Base-by-base conservation (phyloP, 2,329 filamentous ascomycete genomes). In the Clonostachys byssicola region DNA sequence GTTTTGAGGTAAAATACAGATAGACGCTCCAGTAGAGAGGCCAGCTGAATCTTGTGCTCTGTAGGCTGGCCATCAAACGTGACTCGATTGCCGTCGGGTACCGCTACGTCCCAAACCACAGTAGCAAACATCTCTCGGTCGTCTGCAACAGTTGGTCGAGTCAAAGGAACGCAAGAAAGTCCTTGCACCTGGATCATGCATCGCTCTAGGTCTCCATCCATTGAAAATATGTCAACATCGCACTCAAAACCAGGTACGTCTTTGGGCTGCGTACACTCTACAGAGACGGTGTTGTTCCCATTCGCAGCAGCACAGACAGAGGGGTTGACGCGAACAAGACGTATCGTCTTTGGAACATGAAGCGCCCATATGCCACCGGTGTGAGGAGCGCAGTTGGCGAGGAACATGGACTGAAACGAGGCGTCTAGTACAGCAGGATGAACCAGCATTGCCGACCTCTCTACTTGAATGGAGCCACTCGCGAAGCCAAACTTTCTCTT, bases 351-450 rank as follows among this genome's bases (percentile, higher is more conserved):
- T 2, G 63, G 63, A 6, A 68, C 48, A 44, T 62, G 56, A 12
- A 61, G 47, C 5, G 57, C 47, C 51, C 59, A 60, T 8, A 68
- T 52, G 12, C 57, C 51, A 3, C 56, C 60, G 46, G 63, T 59
- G 1, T 52, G 56, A 3, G 66, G 66, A 16, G 48, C 52, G 17
- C 54, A 51, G 46, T 53, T 60, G 8, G 66, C 63, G 4, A 61
- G 46, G 10, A 66, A 49, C 18, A 52, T 39, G 4, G 57, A 41
- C 50, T 70, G 67, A 48, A 70, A 54, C 1, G 61, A 57, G 2
- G 52, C 55, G 44, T 68, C 65, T 0, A 70, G 56, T 13, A 50
- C 47, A 3, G 45, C 54, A 0, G 66, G 65, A 44, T 68, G 64
- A 2, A 67, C 51, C 7, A 67, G 46, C 6, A 47, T 42, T 5